Percentiles rank a stretch among this genome's conserved stretches.
These are phyloP conservation scores for Calendula officinalis DNA, from an alignment of 129 eudicot genomes.

Conservation along the genomic window DNA sequence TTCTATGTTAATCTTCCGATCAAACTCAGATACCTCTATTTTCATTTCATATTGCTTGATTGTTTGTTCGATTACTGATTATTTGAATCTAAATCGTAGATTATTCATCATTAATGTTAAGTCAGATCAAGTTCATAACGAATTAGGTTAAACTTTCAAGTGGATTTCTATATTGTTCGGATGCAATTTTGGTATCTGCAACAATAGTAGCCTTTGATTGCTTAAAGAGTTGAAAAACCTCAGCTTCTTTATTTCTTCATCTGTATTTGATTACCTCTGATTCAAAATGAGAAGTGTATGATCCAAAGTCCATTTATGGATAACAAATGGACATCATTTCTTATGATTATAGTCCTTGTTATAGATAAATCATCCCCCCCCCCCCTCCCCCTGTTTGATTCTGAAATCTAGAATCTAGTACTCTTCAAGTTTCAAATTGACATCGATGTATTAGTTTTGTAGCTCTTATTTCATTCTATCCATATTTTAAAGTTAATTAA, in stretches of 20 bases:
- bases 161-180: background rate
- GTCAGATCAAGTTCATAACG: background rate
- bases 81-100: background rate
- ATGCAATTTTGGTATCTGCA: background rate
- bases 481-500: background rate
- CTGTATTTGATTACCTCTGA: background rate
- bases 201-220: slow-evolving; percentile 6
- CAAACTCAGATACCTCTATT: background rate
- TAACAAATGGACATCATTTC: no score
- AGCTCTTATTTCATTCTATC: background rate
- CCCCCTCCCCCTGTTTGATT: background rate
- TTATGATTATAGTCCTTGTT: no score
- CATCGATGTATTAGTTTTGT: background rate
- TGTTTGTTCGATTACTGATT: slow-evolving; percentile 4
- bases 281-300: background rate
- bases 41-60: slow-evolving; percentile 3
- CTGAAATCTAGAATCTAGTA: background rate
- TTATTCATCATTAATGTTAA: background rate
- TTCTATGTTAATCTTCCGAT: slow-evolving; percentile 13
- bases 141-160: slow-evolving; percentile 10
- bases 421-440: background rate
- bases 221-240: background rate
- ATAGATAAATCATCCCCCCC: no score
- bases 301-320: no score
- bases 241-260: background rate